phyloP scores from a whole-genome alignment of 23 red algal species.

The Gracilaria vermiculophylla region DNA sequence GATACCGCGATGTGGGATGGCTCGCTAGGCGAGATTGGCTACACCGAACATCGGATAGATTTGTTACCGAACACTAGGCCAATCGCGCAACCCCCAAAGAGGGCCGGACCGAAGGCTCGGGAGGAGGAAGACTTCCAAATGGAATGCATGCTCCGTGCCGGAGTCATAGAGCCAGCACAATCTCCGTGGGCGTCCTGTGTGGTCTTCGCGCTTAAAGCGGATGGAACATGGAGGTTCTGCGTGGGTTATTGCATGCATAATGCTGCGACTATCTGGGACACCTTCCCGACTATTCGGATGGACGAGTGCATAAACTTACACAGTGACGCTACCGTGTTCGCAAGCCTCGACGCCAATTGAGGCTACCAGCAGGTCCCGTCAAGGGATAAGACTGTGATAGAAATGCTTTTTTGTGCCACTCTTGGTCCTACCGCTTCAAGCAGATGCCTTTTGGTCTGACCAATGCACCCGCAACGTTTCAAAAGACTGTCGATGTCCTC shows the following conservation, averaged over 20 bases:
- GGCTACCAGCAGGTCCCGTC: constrained; percentile 38
- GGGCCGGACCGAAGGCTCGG: too few species aligned
- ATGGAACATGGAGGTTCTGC: background rate
- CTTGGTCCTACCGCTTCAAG: too few species aligned
- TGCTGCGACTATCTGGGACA: background rate
- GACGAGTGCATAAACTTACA: constrained; percentile 41
- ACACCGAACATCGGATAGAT: background rate
- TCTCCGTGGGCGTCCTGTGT: constrained; percentile 28
- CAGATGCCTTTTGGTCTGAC: too few species aligned
- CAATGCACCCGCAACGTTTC: constrained; percentile 47
- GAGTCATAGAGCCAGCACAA: too few species aligned
- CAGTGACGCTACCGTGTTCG: background rate
- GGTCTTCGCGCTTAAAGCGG: background rate
- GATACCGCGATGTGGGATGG: background rate
- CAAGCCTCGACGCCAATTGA: background rate
- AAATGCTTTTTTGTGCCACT: constrained; percentile 25
- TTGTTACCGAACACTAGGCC: too few species aligned
- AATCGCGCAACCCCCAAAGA: too few species aligned
- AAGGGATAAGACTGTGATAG: background rate
- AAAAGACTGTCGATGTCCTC: constrained; percentile 17
- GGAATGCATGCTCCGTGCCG: too few species aligned
- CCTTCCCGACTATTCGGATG: constrained; percentile 4
- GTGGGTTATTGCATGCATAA: constrained; percentile 2
- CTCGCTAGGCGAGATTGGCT: background rate
- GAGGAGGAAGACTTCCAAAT: too few species aligned